Evolutionary conservation across 192 early-diverging fungal species (phyloP), one percentile per base, ranked within the genome.

Genomic region (Pilaira anomala): DNA sequence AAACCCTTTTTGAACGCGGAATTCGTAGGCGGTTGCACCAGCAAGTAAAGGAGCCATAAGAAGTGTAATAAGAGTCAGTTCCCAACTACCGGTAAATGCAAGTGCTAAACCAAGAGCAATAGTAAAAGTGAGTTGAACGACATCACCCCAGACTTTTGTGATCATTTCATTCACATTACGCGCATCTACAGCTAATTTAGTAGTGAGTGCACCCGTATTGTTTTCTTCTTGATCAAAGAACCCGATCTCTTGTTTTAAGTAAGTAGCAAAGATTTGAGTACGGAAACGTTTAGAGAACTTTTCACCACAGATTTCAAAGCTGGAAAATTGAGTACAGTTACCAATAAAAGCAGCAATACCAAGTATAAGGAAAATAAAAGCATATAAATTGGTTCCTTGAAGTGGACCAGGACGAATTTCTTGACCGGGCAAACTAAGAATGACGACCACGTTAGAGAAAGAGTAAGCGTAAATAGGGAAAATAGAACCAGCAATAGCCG

Each of bases 151-250:
- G 1, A 78, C 61, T 57, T 80, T 83, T 50, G 81, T 82, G 33
- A 90, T 76, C 48, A 86, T 78, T 29, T 78, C 79, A 33, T 73
- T 61, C 3, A 73, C 66, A 57, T 73, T 73, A 1, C 60, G 48
- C 9, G 93, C 88, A 71, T 98, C 95, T 12, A 84, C 80, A 14
- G 94, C 87, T 36, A 98, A 80, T 26, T 81, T 71, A 13, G 88
- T 79, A 33, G 91, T 91, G 50, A 98, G 70, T 11, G 86, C 83
- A 36, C 95, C 95, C 6, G 83, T 84, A 48, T 80, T 80, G 62
- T 90, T 87, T 45, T 79, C 76, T 48, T 83, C 79, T 19, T 81
- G 65, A 71, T 97, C 95, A 76, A 92, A 97, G 77, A 81, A 97
- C 14, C 67, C 88, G 25, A 93, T 86, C 46, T 95, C 90, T 76